phyloP scores from a whole-genome alignment of 306 rosid genomes.

The Leucaena leucocephala region DNA sequence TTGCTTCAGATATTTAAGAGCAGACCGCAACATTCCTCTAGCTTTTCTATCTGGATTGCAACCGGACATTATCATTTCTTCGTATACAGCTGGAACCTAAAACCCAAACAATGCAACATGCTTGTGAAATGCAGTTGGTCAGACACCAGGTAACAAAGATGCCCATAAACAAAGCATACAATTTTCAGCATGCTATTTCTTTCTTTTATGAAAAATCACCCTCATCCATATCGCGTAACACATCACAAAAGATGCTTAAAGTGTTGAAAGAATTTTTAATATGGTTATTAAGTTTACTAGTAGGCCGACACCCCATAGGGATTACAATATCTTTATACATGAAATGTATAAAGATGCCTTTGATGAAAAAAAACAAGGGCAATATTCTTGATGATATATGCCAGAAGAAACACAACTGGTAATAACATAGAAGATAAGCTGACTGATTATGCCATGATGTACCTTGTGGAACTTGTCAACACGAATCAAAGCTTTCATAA shows the following conservation, averaged over 20 bases:
- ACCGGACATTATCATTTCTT: constrained; percentile 85
- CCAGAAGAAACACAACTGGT: not conserved
- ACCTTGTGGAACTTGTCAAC: constrained; percentile 65
- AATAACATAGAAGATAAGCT: not conserved
- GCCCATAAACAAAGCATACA: constrained; percentile 2
- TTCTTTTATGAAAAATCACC: constrained; percentile 17
- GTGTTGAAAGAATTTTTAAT: not conserved
- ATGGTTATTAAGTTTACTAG: not conserved
- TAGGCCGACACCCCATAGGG: not conserved
- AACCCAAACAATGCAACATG: constrained; percentile 43
- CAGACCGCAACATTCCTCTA: constrained; percentile 91
- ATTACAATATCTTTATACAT: not conserved
- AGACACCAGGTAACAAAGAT: constrained; percentile 21
- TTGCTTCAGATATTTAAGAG: constrained; percentile 86
- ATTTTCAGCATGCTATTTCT: constrained; percentile 11
- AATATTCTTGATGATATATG: not conserved
- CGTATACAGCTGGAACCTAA: constrained; percentile 93
- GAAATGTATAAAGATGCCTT: not conserved
- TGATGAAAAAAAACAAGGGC: too few relatives aligned
- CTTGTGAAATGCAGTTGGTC: constrained; percentile 23
- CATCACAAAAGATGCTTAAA: not conserved
- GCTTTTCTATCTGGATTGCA: constrained; percentile 92
- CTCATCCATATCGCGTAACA: constrained; percentile 14
- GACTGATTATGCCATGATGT: not conserved
- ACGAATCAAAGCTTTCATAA: constrained; percentile 74